Conservation (phyloP, 2,329 filamentous ascomycete species). For the Mycosphaerella arachidis region DNA sequence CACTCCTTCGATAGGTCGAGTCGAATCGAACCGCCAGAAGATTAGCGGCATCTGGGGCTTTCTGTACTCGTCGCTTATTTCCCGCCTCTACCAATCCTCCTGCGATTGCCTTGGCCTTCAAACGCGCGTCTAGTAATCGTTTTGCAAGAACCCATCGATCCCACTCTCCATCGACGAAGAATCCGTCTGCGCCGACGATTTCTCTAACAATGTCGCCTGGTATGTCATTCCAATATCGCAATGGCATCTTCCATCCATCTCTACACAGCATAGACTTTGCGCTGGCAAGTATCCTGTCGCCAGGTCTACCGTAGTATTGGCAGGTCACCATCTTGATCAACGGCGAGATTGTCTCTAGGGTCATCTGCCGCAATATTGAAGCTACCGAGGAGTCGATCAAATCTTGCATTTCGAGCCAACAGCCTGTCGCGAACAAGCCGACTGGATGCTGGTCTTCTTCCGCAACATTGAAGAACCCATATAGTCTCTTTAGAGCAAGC, state of each 20-base stretch:
- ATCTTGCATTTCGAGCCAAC: constrained; percentile 57
- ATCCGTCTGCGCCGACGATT: constrained; percentile 55
- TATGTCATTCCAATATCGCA: constrained; percentile 54
- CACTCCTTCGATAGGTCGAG: constrained; percentile 47
- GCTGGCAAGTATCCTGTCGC: constrained; percentile 52
- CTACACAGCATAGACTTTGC: constrained; percentile 57
- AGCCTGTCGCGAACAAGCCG: constrained; percentile 52
- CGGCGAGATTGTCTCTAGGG: constrained; percentile 44
- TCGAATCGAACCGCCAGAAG: constrained; percentile 52
- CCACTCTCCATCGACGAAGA: constrained; percentile 56
- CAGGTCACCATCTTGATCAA: constrained; percentile 51
- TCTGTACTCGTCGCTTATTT: constrained; percentile 39
- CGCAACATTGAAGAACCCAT: constrained; percentile 46
- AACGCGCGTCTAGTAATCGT: constrained; percentile 49
- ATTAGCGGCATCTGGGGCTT: constrained; percentile 45
- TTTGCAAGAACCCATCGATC: constrained; percentile 54
- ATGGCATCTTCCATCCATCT: constrained; percentile 54
- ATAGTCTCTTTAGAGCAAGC: constrained; percentile 51
- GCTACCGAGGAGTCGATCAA: constrained; percentile 51
- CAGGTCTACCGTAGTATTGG: constrained; percentile 54
- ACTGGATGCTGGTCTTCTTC: constrained; percentile 52
- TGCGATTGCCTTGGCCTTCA: constrained; percentile 46
- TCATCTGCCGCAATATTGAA: constrained; percentile 53
- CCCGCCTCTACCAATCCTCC: constrained; percentile 44
- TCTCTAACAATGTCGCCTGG: constrained; percentile 56